Evolutionary conservation across 768 basidiomycete species (phyloP), one percentile per base, ranked within the genome.

Genomic region (Kwoniella europaea): DNA sequence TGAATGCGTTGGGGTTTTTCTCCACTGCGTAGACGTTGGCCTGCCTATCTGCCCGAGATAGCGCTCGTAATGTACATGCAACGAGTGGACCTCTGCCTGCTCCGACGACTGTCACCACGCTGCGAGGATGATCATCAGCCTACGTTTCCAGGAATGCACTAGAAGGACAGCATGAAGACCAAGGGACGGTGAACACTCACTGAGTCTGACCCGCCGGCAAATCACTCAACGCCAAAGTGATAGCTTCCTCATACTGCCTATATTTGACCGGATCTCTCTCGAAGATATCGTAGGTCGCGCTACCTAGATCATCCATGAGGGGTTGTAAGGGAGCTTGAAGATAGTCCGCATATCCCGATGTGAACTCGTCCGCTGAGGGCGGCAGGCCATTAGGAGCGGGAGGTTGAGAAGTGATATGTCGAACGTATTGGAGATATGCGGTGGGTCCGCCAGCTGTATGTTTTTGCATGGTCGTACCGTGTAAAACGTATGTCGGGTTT

Each of bases 201-300:
- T 75, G 91, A 87, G 79, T 86, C 86, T 24, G 85, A 15, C 86
- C 86, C 5, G 85, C 82, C 0, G 89, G 88, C 84, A 91, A 87
- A 73, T 96, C 94, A 52, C 87, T 76, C 77, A 99, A 85, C 16
- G 94, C 94, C 65, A 87, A 86, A 76, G 87, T 92, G 74, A 95
- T 89, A 3, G 94, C 94, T 87, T 96, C 92, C 85, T 99, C 97
- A 82, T 99, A 99, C 77, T 93, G 90, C 67, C 87, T 84, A 82
- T 99, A 99, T 84, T 99, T 99, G 71, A 98, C 90, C 3, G 97
- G 96, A 85, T 98, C 97, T 82, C 94, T 89, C 80, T 99, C 97
- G 79, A 99, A 99, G 2, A 93, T 94, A 81, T 98, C 94, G 83
- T 99, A 99, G 12, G 94, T 98, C 74, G 91, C 88, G 76, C 93